Base-by-base conservation (phyloP, 2,329 filamentous ascomycete species). In the Ophioceras dolichostomum region DNA sequence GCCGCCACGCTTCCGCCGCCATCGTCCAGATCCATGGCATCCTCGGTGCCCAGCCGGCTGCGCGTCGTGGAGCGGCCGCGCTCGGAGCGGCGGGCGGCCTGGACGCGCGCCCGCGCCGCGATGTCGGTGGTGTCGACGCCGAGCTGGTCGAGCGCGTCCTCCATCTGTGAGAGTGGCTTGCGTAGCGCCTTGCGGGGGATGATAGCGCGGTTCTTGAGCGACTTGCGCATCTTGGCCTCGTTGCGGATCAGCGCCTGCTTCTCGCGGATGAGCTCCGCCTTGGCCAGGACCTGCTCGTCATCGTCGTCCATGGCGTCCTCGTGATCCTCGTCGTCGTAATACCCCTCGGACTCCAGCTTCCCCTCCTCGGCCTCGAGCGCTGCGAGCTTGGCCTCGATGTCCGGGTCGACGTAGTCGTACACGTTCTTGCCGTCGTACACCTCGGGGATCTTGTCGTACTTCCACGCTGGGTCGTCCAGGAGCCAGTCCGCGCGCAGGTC, bases 301-400 rank as follows among this genome's bases (percentile, higher is more conserved):
- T 94, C 87, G 16, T 79, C 85, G 54, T 94, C 88, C 51, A 91
- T 87, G 41, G 94, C 71, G 39, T 85, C 70, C 45, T 70, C 73
- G n/a, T n/a, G n/a, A n/a, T n/a, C n/a, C 45, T 94, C 83, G 61
- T 96, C 96, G 70, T 95, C 84, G 62, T 98, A 98, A 70, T 83
- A 94, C 41, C 91, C 91, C 46, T 94, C 85, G 7, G 77, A 80
- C 60, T 95, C 83, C 12, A 96, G 75, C 50, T 81, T 81, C 64
- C 94, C 89, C 59, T 98, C 91, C 56, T 98, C 93, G 44, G 88
- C 88, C 60, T 98, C 91, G 24, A 98, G 71, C 39, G 86, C 86
- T 36, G 81, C 79, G 35, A 98, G 74, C 67, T 94, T 96, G 47
- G 78, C 73, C 53, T 94, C 91, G 55, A 98, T 98, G 39, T 98